Conservation (phyloP, 371 early-diverging fungal genomes). For the Gilbertella persicaria region DNA sequence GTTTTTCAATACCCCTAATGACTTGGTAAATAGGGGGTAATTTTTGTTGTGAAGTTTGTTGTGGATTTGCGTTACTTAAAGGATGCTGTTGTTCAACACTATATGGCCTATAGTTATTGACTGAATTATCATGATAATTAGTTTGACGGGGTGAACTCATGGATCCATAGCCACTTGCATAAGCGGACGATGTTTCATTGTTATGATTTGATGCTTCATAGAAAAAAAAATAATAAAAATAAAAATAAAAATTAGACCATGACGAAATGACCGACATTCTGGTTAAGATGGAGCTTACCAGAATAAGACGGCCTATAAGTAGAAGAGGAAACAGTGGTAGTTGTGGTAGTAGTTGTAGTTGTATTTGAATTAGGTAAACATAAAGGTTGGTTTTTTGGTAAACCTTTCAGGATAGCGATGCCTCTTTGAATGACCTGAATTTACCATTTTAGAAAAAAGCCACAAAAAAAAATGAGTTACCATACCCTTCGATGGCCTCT, state of each 20-base stretch:
- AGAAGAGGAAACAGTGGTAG: neutral
- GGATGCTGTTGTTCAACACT: neutral
- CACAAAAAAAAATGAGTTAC: neutral
- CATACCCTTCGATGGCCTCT: slow-evolving; percentile 53
- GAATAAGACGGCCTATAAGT: neutral
- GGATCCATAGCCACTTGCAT: slow-evolving; percentile 24
- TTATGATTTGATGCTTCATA: slow-evolving; percentile 2
- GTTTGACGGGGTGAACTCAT: slow-evolving; percentile 3
- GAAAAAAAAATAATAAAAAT: neutral
- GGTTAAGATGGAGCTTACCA: slow-evolving; percentile 7
- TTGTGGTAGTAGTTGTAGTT: neutral
- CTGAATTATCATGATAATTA: neutral
- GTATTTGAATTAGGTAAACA: neutral
- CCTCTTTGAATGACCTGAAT: slow-evolving; percentile 46
- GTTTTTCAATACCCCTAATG: neutral
- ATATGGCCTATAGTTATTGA: neutral
- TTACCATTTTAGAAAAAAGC: neutral
- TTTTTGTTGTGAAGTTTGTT: neutral
- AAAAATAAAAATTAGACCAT: too few species aligned
- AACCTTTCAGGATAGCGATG: slow-evolving; percentile 39
- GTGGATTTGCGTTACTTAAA: neutral
- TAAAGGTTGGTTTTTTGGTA: slow-evolving; percentile 30
- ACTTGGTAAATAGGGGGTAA: neutral
- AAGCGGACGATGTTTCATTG: slow-evolving; percentile 15
- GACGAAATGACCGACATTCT: neutral